These are phyloP conservation scores for Kodamaea sp. DNA, from an alignment of 1,139 yeast genomes.

Conservation along the genomic window DNA sequence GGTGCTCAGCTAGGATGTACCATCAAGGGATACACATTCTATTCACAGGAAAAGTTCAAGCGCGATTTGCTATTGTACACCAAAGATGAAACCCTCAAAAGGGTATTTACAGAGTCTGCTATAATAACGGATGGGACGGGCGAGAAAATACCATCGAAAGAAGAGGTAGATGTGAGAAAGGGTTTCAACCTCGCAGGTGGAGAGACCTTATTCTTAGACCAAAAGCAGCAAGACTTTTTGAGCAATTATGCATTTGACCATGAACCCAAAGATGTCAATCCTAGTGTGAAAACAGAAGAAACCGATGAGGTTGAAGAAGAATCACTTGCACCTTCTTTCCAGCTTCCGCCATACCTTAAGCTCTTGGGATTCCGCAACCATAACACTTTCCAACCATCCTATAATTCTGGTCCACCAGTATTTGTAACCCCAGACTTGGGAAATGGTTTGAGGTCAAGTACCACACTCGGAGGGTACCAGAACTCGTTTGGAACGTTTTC, in stretches of 20 bases:
- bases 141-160: constrained; percentile 17
- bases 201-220: constrained; percentile 28
- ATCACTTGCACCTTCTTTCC: constrained; percentile 18
- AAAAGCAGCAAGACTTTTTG: constrained; percentile 31
- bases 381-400: constrained; percentile 46
- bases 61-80: constrained; percentile 46
- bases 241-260: constrained; percentile 41
- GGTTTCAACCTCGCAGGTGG: constrained; percentile 32
- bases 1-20: constrained; percentile 59
- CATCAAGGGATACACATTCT: constrained; percentile 70
- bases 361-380: constrained; percentile 67
- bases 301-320: constrained; percentile 13
- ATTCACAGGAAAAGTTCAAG: constrained; percentile 52
- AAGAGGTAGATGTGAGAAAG: constrained; percentile 17
- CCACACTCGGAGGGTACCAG: constrained; percentile 38
- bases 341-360: constrained; percentile 44
- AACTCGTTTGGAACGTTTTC: constrained; percentile 72
- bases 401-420: constrained; percentile 54
- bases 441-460: constrained; percentile 30
- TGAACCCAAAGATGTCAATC: constrained; percentile 15
- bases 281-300: background rate
- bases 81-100: constrained; percentile 49
- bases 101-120: constrained; percentile 53
- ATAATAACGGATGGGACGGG: constrained; percentile 21
- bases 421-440: constrained; percentile 53